A percentile compares a stretch with the other conserved stretches of the same genome.
phyloP scores from a whole-genome alignment of 345 rosid species.

The Eucalyptus curtisii region DNA sequence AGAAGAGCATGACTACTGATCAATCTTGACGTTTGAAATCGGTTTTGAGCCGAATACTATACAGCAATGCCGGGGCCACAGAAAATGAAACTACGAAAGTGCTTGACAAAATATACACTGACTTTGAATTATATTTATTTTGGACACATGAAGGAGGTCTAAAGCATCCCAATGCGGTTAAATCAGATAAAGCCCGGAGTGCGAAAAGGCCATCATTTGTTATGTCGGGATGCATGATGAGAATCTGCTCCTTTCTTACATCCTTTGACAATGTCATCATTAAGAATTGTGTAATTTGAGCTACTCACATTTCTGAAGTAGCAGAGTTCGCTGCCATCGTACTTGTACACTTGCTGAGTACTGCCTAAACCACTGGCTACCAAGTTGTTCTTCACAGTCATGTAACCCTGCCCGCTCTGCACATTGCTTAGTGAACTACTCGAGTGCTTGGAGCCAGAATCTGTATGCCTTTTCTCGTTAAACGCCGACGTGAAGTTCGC shows the following conservation, averaged over 20 bases:
- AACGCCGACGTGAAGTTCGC: constrained; percentile 40
- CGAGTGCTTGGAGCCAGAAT: background rate
- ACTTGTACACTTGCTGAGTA: constrained; percentile 47
- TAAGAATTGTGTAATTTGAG: constrained; percentile 43
- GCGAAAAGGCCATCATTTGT: background rate
- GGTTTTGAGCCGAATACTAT: background rate
- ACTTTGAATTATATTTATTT: background rate
- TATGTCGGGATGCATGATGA: background rate
- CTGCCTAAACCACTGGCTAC: constrained; percentile 29
- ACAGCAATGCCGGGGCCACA: background rate
- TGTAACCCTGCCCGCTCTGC: constrained; percentile 39
- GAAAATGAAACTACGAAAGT: background rate
- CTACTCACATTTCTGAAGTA: constrained; percentile 67
- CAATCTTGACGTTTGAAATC: background rate
- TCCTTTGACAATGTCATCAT: constrained; percentile 17
- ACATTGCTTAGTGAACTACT: constrained; percentile 26
- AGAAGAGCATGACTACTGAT: background rate
- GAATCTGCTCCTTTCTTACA: background rate
- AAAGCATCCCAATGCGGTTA: background rate
- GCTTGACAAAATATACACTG: background rate
- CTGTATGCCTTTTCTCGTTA: constrained; percentile 26
- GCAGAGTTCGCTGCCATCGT: constrained; percentile 39
- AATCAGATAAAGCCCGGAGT: background rate
- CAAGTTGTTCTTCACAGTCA: constrained; percentile 29
- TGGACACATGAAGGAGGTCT: background rate